Percentiles rank a stretch among this genome's conserved stretches.
Conservation (phyloP, 177 flowering plant genomes). For the Vitis hybrid region DNA sequence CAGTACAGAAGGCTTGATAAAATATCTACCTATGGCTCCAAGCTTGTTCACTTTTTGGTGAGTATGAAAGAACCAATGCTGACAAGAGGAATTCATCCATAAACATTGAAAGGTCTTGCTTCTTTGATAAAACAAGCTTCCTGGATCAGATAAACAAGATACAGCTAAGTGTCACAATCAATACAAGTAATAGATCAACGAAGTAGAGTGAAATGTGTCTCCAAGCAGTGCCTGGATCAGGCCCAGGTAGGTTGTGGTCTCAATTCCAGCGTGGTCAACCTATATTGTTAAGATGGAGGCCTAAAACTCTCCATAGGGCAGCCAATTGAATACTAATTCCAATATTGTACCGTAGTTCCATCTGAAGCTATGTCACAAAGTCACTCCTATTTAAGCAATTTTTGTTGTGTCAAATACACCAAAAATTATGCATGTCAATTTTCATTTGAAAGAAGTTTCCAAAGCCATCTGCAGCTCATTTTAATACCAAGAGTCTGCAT, state of each 20-base stretch:
- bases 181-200: not conserved
- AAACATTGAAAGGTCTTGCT: constrained; percentile 30
- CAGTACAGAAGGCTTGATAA: not conserved
- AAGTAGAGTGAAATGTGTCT: not conserved
- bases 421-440: no score
- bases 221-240: not conserved
- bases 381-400: not conserved
- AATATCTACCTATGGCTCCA: constrained; percentile 85
- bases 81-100: constrained; percentile 78
- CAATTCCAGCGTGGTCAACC: not conserved
- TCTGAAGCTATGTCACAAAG: not conserved
- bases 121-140: constrained; percentile 63
- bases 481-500: no score
- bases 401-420: not conserved
- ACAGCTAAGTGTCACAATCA: constrained; percentile 2
- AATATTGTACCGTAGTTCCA: not conserved
- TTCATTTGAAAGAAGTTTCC: no score
- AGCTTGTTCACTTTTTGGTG: constrained; percentile 89
- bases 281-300: not conserved
- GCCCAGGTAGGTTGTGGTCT: not conserved
- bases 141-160: constrained; percentile 34
- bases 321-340: no score
- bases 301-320: not conserved
- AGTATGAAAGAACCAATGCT: constrained; percentile 67
- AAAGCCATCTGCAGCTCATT: no score